Conservation (phyloP, 176 grass and related monocot species). For the Stipa capillata region DNA sequence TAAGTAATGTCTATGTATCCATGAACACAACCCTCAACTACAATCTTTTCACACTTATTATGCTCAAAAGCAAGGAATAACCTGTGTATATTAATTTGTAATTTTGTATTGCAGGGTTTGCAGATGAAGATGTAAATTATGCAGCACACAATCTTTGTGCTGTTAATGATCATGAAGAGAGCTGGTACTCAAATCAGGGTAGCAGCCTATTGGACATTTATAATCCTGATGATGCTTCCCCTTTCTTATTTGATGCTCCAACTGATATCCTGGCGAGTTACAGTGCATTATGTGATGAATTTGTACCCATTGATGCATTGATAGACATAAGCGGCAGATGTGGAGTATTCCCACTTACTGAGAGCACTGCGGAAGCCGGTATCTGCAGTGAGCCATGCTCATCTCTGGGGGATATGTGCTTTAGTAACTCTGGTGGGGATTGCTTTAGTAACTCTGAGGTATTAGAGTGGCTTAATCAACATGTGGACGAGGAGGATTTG, state of each 20-base stretch:
- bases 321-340: conserved; percentile 41
- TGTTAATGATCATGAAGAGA: conserved; percentile 18
- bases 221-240: conserved; percentile 38
- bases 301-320: conserved; percentile 40
- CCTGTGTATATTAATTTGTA: conserved; percentile 3
- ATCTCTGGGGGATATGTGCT: conserved; percentile 38
- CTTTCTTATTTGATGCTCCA: conserved; percentile 53
- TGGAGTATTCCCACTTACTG: conserved; percentile 56
- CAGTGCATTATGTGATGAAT: conserved; percentile 29
- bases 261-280: conserved; percentile 45
- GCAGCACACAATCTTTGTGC: conserved; percentile 7
- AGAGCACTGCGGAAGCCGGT: conserved; percentile 24
- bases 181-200: conserved; percentile 25
- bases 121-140: conserved; percentile 6
- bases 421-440: conserved; percentile 27
- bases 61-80: conserved; percentile 9
- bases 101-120: conserved; percentile 15
- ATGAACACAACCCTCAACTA: not conserved
- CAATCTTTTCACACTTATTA: not conserved
- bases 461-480: conserved; percentile 54
- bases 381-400: conserved; percentile 18
- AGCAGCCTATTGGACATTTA: conserved; percentile 65
- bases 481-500: conserved; percentile 39
- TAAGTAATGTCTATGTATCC: not conserved
- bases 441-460: conserved; percentile 40